Evolutionary conservation across 2,329 filamentous ascomycete genomes (phyloP), one percentile per base, ranked within the genome.

Genomic region (Clonostachys byssicola): DNA sequence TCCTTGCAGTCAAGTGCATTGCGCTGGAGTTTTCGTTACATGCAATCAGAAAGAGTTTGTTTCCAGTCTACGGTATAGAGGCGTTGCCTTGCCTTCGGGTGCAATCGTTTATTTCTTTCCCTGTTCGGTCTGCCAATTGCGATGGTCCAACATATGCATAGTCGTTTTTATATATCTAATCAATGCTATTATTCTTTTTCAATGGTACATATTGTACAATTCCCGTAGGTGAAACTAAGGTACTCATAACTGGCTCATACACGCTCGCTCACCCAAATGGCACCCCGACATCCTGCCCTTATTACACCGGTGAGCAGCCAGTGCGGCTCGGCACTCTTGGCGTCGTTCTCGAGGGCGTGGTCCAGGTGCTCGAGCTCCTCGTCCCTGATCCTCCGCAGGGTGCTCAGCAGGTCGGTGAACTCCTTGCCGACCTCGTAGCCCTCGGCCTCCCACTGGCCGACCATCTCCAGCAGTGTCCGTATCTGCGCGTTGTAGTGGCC

Each of bases 341-440:
- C 86, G 70, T 97, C 92, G 60, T 97, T 87, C 64, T 94, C 87
- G 17, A 99, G 87, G 1, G 94, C 94, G 70, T 95, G 88, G 64
- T 99, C 94, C 54, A 99, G 71, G 73, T 99, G 94, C 74, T 99
- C 94, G 48, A 99, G 71, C 71, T 99, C 94, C 70, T 99, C 94
- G 62, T 99, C 94, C 20, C 94, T 77, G 60, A 96, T 96, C 59
- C 85, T 75, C 58, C 92, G 80, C 54, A 97, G 76, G 23, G 88
- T 89, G 35, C 70, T 65, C 36, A 96, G 73, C 59, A 99, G 71
- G 16, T 81, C 79, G 45, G 74, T 78, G 55, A 99, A 67, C 70
- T 97, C 92, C 9, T 80, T 80, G 4, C 92, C 88, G 1, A 94
- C 75, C 42, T 88, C 87, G 62, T 95, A 90, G 1, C 92, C 92